Evolutionary conservation across 2,329 filamentous ascomycete genomes (phyloP), one percentile per base, ranked within the genome.

Genomic region (Fonsecaea monophora): DNA sequence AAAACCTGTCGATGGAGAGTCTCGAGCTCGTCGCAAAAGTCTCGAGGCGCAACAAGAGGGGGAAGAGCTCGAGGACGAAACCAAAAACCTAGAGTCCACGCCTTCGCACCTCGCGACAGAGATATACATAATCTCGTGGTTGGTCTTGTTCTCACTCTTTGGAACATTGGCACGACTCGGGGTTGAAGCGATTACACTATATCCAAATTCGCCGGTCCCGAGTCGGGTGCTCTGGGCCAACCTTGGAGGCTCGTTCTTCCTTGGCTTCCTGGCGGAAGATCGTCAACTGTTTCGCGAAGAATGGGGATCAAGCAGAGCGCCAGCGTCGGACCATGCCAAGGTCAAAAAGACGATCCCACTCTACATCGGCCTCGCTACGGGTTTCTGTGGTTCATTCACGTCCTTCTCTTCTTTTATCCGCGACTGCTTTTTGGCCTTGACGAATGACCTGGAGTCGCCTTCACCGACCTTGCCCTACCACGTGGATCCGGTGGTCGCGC

Each of bases 331-430:
- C 50, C 54, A 67, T 56, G 48, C 45, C 10, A 66, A 70, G 35
- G 62, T 69, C 62, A 96, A 96, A 77, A 95, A 94, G 81, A 90
- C 90, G 0, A 89, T 94, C 15, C 92, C 93, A 0, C 82, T 95
- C 0, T 96, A 94, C 75, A 89, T 95, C 66, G 92, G 90, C 58
- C 85, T 96, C 12, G 86, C 91, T 0, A 95, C 90, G 0, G 94
- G 90, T n/a, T 93, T 94, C 77, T 95, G 92, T 74, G 91, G 93
- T 64, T 92, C 90, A 68, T 91, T 95, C 74, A 97, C 92, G 0
- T 92, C 89, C 6, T 96, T 96, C 77, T 95, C 92, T 0, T 87
- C 89, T 30, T 94, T 94, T 75, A 87, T 92, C 45, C 85, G 90
- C n/a, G 92, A 95, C 73, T 78, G 84, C 10, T 95, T 94, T 75